Conservation (phyloP, 1,284 basidiomycete genomes). For the Ganoderma boninense region DNA sequence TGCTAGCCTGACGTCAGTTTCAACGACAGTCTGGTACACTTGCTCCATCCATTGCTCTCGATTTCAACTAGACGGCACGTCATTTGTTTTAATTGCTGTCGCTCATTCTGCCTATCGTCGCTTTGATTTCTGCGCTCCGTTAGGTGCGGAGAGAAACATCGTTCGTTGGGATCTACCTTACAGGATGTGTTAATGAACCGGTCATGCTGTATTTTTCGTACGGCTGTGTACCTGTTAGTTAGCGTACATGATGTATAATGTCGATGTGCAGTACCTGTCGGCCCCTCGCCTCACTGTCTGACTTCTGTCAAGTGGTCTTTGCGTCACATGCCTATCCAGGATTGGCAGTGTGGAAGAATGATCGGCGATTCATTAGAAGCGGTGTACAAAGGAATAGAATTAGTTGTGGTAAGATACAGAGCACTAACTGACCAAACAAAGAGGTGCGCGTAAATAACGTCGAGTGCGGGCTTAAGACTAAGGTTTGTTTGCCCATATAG, state of each 20-base stretch:
- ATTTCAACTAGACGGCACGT: background rate
- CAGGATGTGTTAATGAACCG: slow-evolving; percentile 19
- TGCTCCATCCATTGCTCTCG: background rate
- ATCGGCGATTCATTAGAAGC: background rate
- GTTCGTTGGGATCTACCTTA: slow-evolving; percentile 17
- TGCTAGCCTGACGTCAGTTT: too few relatives aligned
- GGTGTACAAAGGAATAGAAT: background rate
- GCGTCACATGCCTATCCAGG: background rate
- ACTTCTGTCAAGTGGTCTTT: background rate
- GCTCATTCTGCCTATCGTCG: slow-evolving; percentile 16
- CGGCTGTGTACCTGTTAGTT: slow-evolving; percentile 26
- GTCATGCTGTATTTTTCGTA: slow-evolving; percentile 16
- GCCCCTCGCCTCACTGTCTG: background rate
- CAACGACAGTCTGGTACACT: background rate
- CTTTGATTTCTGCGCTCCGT: slow-evolving; percentile 5
- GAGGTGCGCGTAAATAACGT: background rate
- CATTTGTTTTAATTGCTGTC: slow-evolving; percentile 5
- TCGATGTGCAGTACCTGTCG: slow-evolving; percentile 10
- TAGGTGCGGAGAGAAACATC: background rate
- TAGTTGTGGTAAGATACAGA: too few relatives aligned
- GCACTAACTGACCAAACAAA: too few relatives aligned
- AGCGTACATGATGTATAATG: slow-evolving; percentile 22
- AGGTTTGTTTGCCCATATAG: slow-evolving; percentile 55
- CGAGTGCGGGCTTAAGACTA: slow-evolving; percentile 17
- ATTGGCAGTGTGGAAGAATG: background rate